Evolutionary conservation across 306 rosid species (phyloP).

Genomic region (Cucumis hystrix): DNA sequence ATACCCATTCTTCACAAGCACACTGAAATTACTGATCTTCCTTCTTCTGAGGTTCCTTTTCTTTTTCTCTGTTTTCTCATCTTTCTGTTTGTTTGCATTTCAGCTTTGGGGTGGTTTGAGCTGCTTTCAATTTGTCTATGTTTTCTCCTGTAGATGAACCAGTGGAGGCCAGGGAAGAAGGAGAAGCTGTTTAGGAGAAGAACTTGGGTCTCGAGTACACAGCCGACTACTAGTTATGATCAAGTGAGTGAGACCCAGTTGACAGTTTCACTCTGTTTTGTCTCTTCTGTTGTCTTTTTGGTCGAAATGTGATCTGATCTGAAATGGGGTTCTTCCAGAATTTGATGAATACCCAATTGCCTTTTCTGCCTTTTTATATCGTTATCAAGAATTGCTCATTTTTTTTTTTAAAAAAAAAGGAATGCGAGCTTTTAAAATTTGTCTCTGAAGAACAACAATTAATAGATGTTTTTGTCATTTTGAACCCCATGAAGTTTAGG

Average conservation of each 20-base stretch:
- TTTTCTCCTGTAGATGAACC: neutral
- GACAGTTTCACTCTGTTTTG: neutral
- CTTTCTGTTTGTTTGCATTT: neutral
- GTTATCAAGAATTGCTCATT: neutral
- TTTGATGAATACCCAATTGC: neutral
- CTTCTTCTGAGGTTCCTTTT: neutral
- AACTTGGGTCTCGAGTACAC: neutral
- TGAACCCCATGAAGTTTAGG: neutral
- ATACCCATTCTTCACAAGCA: neutral
- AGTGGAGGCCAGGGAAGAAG: neutral
- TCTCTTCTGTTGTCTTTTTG: neutral
- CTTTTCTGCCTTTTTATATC: neutral
- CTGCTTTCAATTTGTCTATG: neutral
- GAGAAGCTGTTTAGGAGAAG: neutral
- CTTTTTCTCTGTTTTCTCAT: neutral
- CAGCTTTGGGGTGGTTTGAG: neutral
- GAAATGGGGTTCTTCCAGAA: neutral
- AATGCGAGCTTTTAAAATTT: neutral
- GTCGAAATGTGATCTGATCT: neutral
- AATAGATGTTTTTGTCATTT: neutral
- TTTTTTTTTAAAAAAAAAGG: neutral
- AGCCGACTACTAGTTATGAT: neutral
- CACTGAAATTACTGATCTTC: neutral
- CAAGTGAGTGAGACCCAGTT: conserved; percentile 1
- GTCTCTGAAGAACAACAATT: neutral